Base-by-base conservation (phyloP, 2,329 filamentous ascomycete species). In the Mollisiaceae sp. region DNA sequence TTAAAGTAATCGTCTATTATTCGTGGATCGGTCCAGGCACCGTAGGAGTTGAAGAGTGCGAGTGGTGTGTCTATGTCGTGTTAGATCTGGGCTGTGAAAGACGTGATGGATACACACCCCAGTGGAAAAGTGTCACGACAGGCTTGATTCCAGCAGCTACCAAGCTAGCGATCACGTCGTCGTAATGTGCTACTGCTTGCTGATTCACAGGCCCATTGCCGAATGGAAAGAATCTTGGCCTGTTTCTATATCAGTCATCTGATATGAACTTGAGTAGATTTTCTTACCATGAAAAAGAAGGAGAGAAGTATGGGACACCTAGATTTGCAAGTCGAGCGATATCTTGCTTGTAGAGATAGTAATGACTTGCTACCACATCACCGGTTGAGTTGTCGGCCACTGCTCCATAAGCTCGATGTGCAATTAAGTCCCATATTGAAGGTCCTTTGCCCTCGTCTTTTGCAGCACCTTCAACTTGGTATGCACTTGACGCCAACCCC, bases 321-420 rank as follows among this genome's bases (percentile, higher is more conserved):
- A 86, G 79, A 2, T 81, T 78, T 0, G 83, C 83, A 9, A 86
- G 77, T 0, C 83, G 79, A 64, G 82, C 82, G 52, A 86, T 84
- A 50, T 86, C 82, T 71, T 86, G 83, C 71, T 85, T 85, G 71
- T 86, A 86, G 2, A 83, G 75, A 64, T 83, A 86, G 71, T 86
- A 86, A 59, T 85, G 80, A 74, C 83, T 82, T 50, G 81, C 79
- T 0, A 80, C 79, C 22, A 87, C 74, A 67, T 86, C 84, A 1
- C 82, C 83, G 67, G 72, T 79, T 35, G 82, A 9, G 79, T 81
- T 52, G 79, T 79, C 69, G 18, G 64, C 62, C n/a, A 71, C 65
- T 6, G 61, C 66, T 27, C 65, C 65, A 70, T 79, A 80, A 39
- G 65, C 65, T 41, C 72, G 58, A 63, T 75, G 72, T n/a, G 69